These are phyloP conservation scores for Botryotinia convoluta DNA, from an alignment of 2,329 filamentous ascomycete species.

Conservation along the genomic window DNA sequence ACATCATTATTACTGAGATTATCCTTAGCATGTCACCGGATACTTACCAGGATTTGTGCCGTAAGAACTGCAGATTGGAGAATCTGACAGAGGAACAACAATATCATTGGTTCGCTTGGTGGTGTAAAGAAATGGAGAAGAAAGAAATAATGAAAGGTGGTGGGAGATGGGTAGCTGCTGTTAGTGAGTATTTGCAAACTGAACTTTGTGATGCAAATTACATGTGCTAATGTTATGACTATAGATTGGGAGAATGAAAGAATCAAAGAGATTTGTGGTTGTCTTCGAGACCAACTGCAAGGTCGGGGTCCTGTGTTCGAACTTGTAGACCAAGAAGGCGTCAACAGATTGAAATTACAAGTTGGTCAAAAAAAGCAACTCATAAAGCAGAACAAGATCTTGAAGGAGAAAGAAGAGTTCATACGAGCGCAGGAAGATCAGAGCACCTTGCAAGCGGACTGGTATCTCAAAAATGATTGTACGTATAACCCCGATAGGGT, in stretches of 20 bases:
- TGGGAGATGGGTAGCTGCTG: slow-evolving; percentile 17
- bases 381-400: not conserved
- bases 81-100: slow-evolving; percentile 2
- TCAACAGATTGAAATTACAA: not conserved
- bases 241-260: slow-evolving; percentile 16
- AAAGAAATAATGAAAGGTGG: slow-evolving; percentile 13
- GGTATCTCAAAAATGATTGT: slow-evolving; percentile 14
- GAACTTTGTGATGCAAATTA: not conserved
- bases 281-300: not conserved
- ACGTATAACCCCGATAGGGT: not conserved
- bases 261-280: not conserved
- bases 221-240: not conserved
- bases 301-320: not conserved
- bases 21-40: slow-evolving; percentile 12
- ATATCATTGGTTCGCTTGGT: slow-evolving; percentile 5
- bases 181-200: slow-evolving; percentile 7
- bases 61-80: not conserved
- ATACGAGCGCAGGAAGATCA: not conserved
- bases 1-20: slow-evolving; percentile 21
- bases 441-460: slow-evolving; percentile 1
- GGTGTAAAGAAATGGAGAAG: slow-evolving; percentile 6
- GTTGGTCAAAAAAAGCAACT: not conserved
- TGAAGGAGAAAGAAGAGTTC: not conserved
- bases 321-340: not conserved
- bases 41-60: not conserved